These are phyloP conservation scores for Kodamaea restingae DNA, from an alignment of 805 yeast species.

Conservation along the genomic window DNA sequence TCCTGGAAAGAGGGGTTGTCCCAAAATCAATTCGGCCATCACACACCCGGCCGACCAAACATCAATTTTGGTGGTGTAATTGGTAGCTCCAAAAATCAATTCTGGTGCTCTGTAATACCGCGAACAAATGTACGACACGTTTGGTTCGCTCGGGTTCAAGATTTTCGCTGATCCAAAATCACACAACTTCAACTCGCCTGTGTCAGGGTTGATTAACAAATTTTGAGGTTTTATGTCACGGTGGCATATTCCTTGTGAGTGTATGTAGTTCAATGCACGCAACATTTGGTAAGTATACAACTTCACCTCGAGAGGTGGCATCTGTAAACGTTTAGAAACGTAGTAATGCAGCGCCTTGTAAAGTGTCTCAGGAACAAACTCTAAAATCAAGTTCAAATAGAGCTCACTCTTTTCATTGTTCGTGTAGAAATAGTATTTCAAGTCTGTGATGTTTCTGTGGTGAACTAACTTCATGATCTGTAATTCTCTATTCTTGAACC, in stretches of 20 bases:
- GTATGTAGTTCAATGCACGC: conserved; percentile 77
- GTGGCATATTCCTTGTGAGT: conserved; percentile 79
- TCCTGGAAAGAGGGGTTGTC: conserved; percentile 97
- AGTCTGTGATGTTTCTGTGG: conserved; percentile 83
- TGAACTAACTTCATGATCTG: conserved; percentile 90
- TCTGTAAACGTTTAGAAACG: conserved; percentile 63
- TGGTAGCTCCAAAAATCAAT: conserved; percentile 93
- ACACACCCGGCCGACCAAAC: conserved; percentile 98
- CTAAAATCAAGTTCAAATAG: conserved; percentile 84
- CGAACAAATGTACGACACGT: conserved; percentile 94
- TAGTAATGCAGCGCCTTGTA: conserved; percentile 86
- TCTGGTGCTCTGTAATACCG: conserved; percentile 97
- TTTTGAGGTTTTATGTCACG: conserved; percentile 92
- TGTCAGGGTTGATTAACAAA: conserved; percentile 77
- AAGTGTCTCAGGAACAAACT: conserved; percentile 92
- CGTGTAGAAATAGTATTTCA: conserved; percentile 82
- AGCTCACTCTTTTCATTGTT: conserved; percentile 70
- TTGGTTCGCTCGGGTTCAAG: conserved; percentile 84
- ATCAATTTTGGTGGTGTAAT: conserved; percentile 94
- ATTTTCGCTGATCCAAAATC: conserved; percentile 96
- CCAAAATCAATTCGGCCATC: conserved; percentile 91
- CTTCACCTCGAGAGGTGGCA: conserved; percentile 90
- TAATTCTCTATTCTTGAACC: conserved; percentile 91
- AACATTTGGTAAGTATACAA: conserved; percentile 74
- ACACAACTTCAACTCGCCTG: conserved; percentile 84